These are phyloP conservation scores for Magnusiomyces ingens DNA, from an alignment of 1,139 yeast genomes.

Conservation along the genomic window DNA sequence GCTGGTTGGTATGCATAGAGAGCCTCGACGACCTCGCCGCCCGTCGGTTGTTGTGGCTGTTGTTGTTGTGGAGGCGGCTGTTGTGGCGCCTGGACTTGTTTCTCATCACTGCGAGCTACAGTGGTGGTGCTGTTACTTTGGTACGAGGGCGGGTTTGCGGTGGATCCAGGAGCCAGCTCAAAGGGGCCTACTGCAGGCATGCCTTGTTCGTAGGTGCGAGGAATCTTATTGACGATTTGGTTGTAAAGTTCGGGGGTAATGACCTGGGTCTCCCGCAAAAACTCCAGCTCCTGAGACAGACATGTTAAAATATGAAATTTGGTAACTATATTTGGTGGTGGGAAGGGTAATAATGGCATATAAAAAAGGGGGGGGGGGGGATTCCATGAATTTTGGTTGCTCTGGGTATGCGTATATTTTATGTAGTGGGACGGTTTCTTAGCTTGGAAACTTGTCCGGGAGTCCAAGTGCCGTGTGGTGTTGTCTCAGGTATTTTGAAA, in stretches of 20 bases:
- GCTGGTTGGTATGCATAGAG: slow-evolving; percentile 63
- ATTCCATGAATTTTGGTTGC: too few relatives aligned
- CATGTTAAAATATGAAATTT: too few relatives aligned
- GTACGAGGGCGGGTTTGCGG: background rate
- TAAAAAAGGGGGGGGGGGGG: too few relatives aligned
- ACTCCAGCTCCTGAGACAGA: slow-evolving; percentile 56
- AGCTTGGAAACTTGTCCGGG: too few relatives aligned
- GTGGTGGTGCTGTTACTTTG: background rate
- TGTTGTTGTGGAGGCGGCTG: slow-evolving; percentile 21
- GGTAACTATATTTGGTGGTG: too few relatives aligned
- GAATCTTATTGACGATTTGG: slow-evolving; percentile 48
- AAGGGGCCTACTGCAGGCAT: slow-evolving; percentile 40
- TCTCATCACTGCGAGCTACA: slow-evolving; percentile 6
- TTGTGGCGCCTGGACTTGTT: slow-evolving; percentile 19
- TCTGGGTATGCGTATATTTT: too few relatives aligned
- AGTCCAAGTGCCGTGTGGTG: too few relatives aligned
- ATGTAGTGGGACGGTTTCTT: too few relatives aligned
- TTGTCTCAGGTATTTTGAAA: too few relatives aligned
- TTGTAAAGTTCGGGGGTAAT: slow-evolving; percentile 53
- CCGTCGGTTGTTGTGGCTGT: too few relatives aligned
- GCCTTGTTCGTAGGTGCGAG: slow-evolving; percentile 52
- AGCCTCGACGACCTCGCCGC: slow-evolving; percentile 50
- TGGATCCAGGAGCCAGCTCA: slow-evolving; percentile 4
- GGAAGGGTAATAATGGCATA: too few relatives aligned
- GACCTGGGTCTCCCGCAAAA: slow-evolving; percentile 69